A percentile compares a stretch with the other conserved stretches of the same genome.
Conservation (phyloP, 2,329 filamentous ascomycete species). For the Pyricularia sp. region DNA sequence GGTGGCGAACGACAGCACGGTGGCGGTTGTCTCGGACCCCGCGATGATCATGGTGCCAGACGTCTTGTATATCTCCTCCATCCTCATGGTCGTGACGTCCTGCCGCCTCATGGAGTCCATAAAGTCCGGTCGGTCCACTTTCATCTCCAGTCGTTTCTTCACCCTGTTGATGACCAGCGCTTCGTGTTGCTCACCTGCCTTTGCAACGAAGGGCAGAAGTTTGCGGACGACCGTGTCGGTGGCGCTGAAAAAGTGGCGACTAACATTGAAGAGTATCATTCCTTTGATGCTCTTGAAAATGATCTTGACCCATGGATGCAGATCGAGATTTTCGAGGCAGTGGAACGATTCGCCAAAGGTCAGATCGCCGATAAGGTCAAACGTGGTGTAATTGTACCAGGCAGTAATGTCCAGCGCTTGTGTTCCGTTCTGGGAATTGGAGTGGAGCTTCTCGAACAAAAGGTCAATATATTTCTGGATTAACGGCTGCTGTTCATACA, state of each 20-base stretch:
- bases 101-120: slow-evolving; percentile 7
- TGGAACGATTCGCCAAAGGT: slow-evolving; percentile 34
- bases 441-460: slow-evolving; percentile 18
- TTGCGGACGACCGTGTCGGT: not conserved
- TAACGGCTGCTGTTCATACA: slow-evolving; percentile 8
- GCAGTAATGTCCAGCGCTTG: slow-evolving; percentile 12
- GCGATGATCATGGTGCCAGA: slow-evolving; percentile 26
- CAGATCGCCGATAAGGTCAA: slow-evolving; percentile 35
- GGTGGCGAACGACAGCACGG: slow-evolving; percentile 27
- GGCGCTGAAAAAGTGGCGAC: no score
- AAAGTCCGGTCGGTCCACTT: slow-evolving; percentile 9
- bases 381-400: slow-evolving; percentile 25
- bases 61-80: slow-evolving; percentile 1
- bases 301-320: slow-evolving; percentile 17
- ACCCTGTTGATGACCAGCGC: not conserved
- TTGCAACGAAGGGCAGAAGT: not conserved
- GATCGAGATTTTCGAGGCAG: slow-evolving; percentile 23
- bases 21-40: slow-evolving; percentile 42
- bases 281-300: slow-evolving; percentile 10
- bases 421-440: slow-evolving; percentile 9
- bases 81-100: not conserved
- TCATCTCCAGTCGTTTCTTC: slow-evolving; percentile 1
- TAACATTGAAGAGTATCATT: slow-evolving; percentile 8
- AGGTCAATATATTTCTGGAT: slow-evolving; percentile 8
- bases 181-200: not conserved